phyloP scores from a whole-genome alignment of 192 early-diverging fungal genomes.

The Entomortierella parvispora region DNA sequence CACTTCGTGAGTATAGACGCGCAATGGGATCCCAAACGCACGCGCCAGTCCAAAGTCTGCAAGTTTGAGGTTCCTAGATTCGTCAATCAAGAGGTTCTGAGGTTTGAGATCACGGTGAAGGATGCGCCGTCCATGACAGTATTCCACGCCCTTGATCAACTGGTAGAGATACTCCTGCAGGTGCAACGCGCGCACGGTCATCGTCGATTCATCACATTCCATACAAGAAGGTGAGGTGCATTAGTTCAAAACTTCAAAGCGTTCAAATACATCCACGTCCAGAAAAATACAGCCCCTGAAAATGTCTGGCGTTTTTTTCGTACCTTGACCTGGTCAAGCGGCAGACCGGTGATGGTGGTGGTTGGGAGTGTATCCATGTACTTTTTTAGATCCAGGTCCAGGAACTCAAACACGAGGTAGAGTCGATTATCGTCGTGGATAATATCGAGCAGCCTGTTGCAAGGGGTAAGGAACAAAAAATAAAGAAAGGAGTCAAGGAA shows the following conservation, averaged over 20 bases:
- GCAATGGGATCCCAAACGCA: slow-evolving; percentile 91
- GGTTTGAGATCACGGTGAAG: slow-evolving; percentile 99
- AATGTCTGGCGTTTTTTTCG: not conserved
- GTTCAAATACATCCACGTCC: no score
- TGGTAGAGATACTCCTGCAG: slow-evolving; percentile 92
- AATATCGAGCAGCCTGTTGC: slow-evolving; percentile 83
- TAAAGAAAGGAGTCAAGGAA: not conserved
- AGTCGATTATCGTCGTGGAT: slow-evolving; percentile 88
- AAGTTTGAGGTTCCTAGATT: slow-evolving; percentile 86
- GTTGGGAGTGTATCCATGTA: slow-evolving; percentile 51
- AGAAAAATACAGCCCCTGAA: no score
- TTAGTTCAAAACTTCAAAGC: no score
- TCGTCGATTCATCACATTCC: no score
- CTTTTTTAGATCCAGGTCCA: slow-evolving; percentile 78
- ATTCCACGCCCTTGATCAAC: slow-evolving; percentile 88
- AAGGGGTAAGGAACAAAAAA: not conserved
- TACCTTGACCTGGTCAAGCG: slow-evolving; percentile 51
- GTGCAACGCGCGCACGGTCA: no score
- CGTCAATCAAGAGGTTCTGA: slow-evolving; percentile 96
- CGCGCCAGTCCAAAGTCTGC: slow-evolving; percentile 98
- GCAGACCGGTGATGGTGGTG: slow-evolving; percentile 31
- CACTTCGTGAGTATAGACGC: slow-evolving; percentile 97
- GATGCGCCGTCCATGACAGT: slow-evolving; percentile 92
- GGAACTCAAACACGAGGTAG: slow-evolving; percentile 95
- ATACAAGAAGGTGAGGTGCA: no score